Base-by-base conservation (phyloP, 1,139 yeast species). In the Groenewaldozyma auringiensis region DNA sequence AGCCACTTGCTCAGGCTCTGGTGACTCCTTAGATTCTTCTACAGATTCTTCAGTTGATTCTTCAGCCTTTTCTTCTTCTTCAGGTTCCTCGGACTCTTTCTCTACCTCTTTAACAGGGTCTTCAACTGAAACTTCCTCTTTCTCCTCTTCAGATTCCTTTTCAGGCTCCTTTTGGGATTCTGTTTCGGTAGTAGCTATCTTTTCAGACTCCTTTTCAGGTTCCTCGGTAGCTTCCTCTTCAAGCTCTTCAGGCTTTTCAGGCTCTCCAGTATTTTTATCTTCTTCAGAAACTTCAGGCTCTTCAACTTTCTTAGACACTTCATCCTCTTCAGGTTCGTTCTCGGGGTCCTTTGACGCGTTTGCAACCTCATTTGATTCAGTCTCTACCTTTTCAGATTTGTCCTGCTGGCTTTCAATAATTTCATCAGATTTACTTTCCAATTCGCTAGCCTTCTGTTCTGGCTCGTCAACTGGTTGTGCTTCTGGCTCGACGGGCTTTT, bases 41-140 rank as follows among this genome's bases (percentile, higher is more conserved):
- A 41, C 27, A 20, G 35, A 32, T 35, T 42, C 40, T 17, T 47
- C 43, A 9, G 8, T 32, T n/a, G 57, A 54, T 43, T 59, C 64
- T 14, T 48, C 43, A 41, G 60, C 65, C 20, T 51, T 55, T 40
- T 58, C 60, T n/a, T 45, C 53, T 41, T 22, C 46, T 29, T 13
- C 40, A 29, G 33, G 36, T 27, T 34, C 31, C 17, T 32, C 43
- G 32, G 41, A 17, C 11, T 14, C 42, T 3, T 16, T 20, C 42
- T 13, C 50, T 44, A 18, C 21, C 11, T 31, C 13, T 27, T 41
- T 40, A n/a, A 21, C 9, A 21, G 41, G 40, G n/a, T 20, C 42
- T 13, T 42, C 43, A n/a, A 34, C 40, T 6, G 41, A 21, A 1
- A 38, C 20, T 31, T 32, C 31, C 20, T 34, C 46, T 9, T 50